Conservation (phyloP, 1,139 yeast genomes). For the Zygosaccharomyces pseudobailii region DNA sequence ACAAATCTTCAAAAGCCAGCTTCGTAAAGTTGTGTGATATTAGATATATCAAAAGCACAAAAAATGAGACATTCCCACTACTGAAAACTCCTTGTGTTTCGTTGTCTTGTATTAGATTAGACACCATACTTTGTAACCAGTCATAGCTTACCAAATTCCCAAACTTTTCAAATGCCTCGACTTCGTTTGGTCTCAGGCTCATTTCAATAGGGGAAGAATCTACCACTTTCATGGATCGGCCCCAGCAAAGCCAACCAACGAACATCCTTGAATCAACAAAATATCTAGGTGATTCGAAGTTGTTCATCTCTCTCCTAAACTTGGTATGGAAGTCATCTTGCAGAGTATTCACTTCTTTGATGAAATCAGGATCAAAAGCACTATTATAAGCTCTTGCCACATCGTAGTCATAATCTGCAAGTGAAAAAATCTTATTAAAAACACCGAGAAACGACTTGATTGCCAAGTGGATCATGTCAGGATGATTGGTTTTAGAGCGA, state of each 20-base stretch:
- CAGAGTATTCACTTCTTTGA: slow-evolving; percentile 42
- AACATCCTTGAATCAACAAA: slow-evolving; percentile 54
- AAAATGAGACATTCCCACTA: slow-evolving; percentile 54
- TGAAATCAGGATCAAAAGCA: slow-evolving; percentile 39
- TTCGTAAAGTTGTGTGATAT: slow-evolving; percentile 41
- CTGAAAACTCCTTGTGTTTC: slow-evolving; percentile 60
- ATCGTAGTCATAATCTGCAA: slow-evolving; percentile 54
- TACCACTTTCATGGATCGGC: slow-evolving; percentile 46
- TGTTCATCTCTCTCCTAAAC: slow-evolving; percentile 54
- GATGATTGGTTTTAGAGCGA: slow-evolving; percentile 66
- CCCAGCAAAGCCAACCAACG: slow-evolving; percentile 83
- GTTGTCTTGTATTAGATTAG: slow-evolving; percentile 58
- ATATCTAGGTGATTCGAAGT: slow-evolving; percentile 45
- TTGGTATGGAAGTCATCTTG: slow-evolving; percentile 36
- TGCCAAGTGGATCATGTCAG: slow-evolving; percentile 60
- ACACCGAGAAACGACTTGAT: slow-evolving; percentile 59
- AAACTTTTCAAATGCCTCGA: slow-evolving; percentile 40
- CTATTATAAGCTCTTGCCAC: slow-evolving; percentile 44
- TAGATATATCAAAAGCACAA: slow-evolving; percentile 44
- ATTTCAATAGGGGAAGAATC: slow-evolving; percentile 30
- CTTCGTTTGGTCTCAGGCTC: slow-evolving; percentile 40
- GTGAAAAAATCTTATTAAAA: slow-evolving; percentile 47
- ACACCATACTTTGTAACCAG: slow-evolving; percentile 55
- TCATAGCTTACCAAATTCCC: slow-evolving; percentile 46
- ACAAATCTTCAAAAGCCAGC: slow-evolving; percentile 41